Conservation (phyloP, 192 early-diverging fungal genomes). For the Coemansia sp. region DNA sequence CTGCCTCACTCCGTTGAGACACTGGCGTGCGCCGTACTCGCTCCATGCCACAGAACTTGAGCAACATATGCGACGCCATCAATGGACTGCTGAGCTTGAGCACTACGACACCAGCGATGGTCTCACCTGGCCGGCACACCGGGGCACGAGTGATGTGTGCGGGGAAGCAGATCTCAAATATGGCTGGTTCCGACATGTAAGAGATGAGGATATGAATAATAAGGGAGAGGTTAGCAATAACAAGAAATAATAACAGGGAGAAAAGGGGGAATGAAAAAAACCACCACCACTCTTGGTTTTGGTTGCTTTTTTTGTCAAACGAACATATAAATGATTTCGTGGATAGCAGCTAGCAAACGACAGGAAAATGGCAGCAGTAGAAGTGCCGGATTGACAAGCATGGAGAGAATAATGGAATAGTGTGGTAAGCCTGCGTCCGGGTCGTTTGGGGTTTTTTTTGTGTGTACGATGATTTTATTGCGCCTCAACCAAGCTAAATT, state of each 20-base stretch:
- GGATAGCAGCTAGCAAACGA: neutral
- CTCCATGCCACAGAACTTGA: constrained; percentile 52
- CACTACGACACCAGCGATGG: constrained; percentile 52
- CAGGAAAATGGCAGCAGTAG: neutral
- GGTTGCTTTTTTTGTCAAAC: neutral
- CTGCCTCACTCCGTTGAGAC: neutral
- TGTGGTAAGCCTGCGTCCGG: constrained; percentile 1
- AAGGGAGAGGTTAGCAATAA: neutral
- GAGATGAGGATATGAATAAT: neutral
- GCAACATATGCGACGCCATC: constrained; percentile 42
- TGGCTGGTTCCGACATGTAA: constrained; percentile 43
- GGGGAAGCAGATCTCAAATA: constrained; percentile 57
- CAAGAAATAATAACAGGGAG: neutral
- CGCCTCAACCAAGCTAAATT: constrained; percentile 1
- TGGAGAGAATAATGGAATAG: neutral
- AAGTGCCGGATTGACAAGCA: neutral
- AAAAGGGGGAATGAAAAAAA: neutral
- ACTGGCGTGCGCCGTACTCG: constrained; percentile 52
- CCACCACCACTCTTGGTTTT: neutral
- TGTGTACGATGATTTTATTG: neutral
- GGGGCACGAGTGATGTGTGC: constrained; percentile 53
- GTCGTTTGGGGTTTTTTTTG: neutral
- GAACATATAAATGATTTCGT: neutral
- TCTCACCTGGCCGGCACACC: constrained; percentile 49
- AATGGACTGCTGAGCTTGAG: constrained; percentile 51